Conservation (phyloP, 2,329 filamentous ascomycete species). For the Diaporthe sp. region DNA sequence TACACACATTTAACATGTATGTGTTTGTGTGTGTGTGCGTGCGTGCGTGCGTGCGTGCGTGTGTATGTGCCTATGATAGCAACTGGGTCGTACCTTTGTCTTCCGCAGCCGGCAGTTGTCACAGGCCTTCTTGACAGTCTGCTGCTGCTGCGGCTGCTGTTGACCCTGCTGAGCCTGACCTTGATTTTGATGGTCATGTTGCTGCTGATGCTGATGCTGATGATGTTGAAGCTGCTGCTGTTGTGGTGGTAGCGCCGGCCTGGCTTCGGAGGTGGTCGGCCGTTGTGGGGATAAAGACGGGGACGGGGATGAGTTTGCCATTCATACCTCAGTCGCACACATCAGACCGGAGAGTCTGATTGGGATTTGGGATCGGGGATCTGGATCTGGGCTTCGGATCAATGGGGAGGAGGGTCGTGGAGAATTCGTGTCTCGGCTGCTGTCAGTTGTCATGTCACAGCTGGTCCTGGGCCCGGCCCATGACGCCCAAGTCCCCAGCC, state of each 20-base stretch:
- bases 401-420: slow-evolving; percentile 17
- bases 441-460: slow-evolving; percentile 21
- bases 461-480: slow-evolving; percentile 17
- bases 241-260: neutral
- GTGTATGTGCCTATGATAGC: neutral
- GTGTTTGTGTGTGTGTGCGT: neutral
- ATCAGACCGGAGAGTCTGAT: slow-evolving; percentile 20
- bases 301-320: slow-evolving; percentile 32
- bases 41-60: neutral
- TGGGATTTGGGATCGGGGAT: slow-evolving; percentile 20
- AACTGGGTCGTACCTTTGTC: slow-evolving; percentile 13
- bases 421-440: slow-evolving; percentile 24
- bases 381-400: slow-evolving; percentile 24
- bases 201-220: neutral
- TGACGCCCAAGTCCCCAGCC: slow-evolving; percentile 4
- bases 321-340: slow-evolving; percentile 24
- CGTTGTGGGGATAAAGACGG: slow-evolving; percentile 25
- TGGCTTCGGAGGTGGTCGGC: slow-evolving; percentile 21
- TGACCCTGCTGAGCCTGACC: neutral
- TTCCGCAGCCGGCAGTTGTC: slow-evolving; percentile 30
- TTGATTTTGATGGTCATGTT: neutral
- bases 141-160: slow-evolving; percentile 1
- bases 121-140: slow-evolving; percentile 28
- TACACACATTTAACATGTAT: neutral
- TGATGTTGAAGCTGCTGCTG: neutral